Conservation (phyloP, 73 alveolate genomes). For the Uronychia setigera region DNA sequence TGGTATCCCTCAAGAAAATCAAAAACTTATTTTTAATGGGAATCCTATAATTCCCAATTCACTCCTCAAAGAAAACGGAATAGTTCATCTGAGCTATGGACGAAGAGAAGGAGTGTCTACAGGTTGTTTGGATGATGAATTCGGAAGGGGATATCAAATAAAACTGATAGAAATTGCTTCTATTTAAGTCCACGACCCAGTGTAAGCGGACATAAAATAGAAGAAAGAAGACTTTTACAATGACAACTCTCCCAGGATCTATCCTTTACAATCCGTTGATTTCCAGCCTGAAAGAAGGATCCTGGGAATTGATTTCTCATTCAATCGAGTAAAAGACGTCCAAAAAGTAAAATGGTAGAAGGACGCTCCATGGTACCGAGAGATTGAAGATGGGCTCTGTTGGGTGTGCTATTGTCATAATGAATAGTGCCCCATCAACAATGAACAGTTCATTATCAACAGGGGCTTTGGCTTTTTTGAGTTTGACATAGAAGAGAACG, state of each 20-base stretch:
- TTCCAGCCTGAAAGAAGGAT: neutral
- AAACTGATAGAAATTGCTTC: neutral
- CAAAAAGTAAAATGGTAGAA: constrained; percentile 39
- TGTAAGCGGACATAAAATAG: neutral
- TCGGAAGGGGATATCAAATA: neutral
- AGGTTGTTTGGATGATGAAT: neutral
- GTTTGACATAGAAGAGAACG: constrained; percentile 15
- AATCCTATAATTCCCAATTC: neutral
- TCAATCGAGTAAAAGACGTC: constrained; percentile 33
- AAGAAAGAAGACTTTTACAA: neutral
- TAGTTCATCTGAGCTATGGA: neutral
- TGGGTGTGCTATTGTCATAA: constrained; percentile 66
- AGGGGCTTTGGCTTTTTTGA: constrained; percentile 49
- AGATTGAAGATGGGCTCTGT: constrained; percentile 55
- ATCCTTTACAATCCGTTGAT: neutral
- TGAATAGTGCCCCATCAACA: constrained; percentile 27
- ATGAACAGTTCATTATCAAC: constrained; percentile 45
- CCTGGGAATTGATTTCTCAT: constrained; percentile 30
- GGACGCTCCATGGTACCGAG: constrained; percentile 68
- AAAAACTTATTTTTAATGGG: neutral
- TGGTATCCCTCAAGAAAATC: neutral
- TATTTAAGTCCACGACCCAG: neutral
- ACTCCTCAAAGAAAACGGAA: neutral
- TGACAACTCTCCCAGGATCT: neutral
- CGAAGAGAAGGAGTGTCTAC: neutral